Base-by-base conservation (phyloP, 495 filamentous ascomycete genomes). In the Penicillium herquei region DNA sequence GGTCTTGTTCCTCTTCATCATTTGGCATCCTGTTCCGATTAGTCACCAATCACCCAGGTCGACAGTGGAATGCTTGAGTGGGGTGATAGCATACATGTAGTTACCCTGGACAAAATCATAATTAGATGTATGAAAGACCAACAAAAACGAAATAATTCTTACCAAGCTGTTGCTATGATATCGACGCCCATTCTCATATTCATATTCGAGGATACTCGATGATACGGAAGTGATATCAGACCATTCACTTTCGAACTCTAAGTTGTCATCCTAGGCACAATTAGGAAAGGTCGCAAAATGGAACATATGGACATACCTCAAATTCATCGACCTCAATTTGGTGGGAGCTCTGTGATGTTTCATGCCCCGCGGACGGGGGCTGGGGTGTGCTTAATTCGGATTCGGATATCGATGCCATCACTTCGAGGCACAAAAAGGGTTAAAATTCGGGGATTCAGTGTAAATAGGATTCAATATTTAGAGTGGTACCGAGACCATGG, bases 1-100 rank as follows among this genome's bases (percentile, higher is more conserved):
- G 77, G 48, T 86, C 83, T 62, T 86, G 81, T 67, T 90, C 85
- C 11, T 72, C 67, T 21, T 77, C 82, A 51, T 86, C 84, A 52
- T 87, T 86, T 0, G 85, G 85, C 61, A 64, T 64, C 48, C 57
- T 64, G 40, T 43, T 6, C 17, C 14, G 5, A 43, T 43, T 18
- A 43, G 40, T 17, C 34, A 37, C 34, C 12, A 37, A 2, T 37
- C 34, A 10, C 12, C 9, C 2, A 37, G 9, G 34, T 37, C 4
- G 21, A 26, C 21, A 26, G 21, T 4, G 4, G 21, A 6, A 37
- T 37, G 34, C 34, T 37, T 37, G 34, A 37, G 12, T 37, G 7
- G 34, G 7, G 34, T 37, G 8, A 13, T 10, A 10, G 12, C 8
- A 13, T 37, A 37, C 34, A 37, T 37, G 34, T 37, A 37, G 12